Base-by-base conservation (phyloP, 306 rosid species). In the Quercus variabilis region DNA sequence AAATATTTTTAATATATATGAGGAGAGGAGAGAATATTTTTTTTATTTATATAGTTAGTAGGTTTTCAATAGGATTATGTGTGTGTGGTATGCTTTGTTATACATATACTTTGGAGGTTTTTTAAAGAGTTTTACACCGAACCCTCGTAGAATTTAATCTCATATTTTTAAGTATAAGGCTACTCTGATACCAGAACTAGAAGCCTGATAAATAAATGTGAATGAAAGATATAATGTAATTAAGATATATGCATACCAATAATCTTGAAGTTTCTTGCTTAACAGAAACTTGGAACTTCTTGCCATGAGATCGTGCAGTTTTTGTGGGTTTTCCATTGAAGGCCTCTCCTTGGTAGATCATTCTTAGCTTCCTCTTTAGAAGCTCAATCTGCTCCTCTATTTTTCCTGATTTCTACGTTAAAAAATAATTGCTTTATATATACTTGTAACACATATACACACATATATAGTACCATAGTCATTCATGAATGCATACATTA, bases 301-400 rank as follows among this genome's bases (percentile, higher is more conserved):
- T 91, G 71, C 99, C 97, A 73, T 90, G 98, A 82, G 99, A 95
- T 31, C 98, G 95, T 25, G 98, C 98, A 8, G 94, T 95, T 81
- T 85, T 92, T 8, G 97, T 92, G 23, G 87, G 85, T 83, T 84
- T 95, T 55, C 99, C 98, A 81, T 91, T 89, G 51, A 95, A 95
- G 49, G 97, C 97, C 71, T 85, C 92, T 1, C 99, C 99, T 77
- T 92, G 88, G 76, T 86, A 85, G 13, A 95, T 95, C 84, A 85
- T 65, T 63, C 89, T 81, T 31, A 95, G 87, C 87, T 92, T 95
- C 85, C 85, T 73, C 80, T 90, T 94, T 9, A 94, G 69, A 87
- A 94, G 68, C 33, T 92, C 97, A 71, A 94, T 91, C 74, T 94
- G 98, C 78, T 92, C 97, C 15, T 94, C 98, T 8, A 84, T 19